Percentiles rank a stretch among this genome's conserved stretches.
These are phyloP conservation scores for Aspergillus campestris DNA, from an alignment of 495 filamentous ascomycete species.

Conservation along the genomic window DNA sequence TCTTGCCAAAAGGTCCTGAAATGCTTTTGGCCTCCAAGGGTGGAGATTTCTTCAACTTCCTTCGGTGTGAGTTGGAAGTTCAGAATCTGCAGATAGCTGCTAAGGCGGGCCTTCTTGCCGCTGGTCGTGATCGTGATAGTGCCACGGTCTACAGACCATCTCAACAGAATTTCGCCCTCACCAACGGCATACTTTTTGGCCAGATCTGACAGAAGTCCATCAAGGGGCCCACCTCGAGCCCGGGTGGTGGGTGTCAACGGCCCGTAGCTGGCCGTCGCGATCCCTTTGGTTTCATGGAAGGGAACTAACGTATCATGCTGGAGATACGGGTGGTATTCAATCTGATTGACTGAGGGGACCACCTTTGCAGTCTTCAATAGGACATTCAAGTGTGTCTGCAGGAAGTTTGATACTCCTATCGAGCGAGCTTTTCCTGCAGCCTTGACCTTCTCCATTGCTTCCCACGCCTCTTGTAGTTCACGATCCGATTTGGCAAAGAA, in stretches of 20 bases:
- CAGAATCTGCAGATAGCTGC: conserved; percentile 51
- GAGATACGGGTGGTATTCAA: conserved; percentile 83
- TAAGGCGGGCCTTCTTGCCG: conserved; percentile 60
- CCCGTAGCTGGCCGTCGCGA: conserved; percentile 62
- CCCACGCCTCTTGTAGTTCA: conserved; percentile 65
- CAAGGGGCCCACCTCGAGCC: conserved; percentile 59
- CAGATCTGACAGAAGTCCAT: conserved; percentile 48
- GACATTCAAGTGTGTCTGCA: conserved; percentile 57
- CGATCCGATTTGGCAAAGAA: conserved; percentile 55
- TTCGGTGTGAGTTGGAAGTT: conserved; percentile 63
- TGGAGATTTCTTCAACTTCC: conserved; percentile 60
- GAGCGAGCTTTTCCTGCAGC: conserved; percentile 58
- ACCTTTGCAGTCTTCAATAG: conserved; percentile 56
- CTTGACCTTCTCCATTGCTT: conserved; percentile 66
- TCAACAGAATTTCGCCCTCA: conserved; percentile 56
- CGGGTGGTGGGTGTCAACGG: conserved; percentile 60
- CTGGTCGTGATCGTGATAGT: conserved; percentile 73
- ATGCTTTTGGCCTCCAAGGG: conserved; percentile 56
- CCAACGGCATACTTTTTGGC: conserved; percentile 72
- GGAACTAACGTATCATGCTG: conserved; percentile 61
- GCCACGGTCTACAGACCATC: conserved; percentile 78
- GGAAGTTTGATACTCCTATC: conserved; percentile 82
- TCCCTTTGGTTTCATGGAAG: conserved; percentile 57
- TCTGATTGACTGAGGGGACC: conserved; percentile 71
- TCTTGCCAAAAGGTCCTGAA: conserved; percentile 59